phyloP scores from a whole-genome alignment of 2,329 filamentous ascomycete genomes.

The Alternaria angustiovoidea region DNA sequence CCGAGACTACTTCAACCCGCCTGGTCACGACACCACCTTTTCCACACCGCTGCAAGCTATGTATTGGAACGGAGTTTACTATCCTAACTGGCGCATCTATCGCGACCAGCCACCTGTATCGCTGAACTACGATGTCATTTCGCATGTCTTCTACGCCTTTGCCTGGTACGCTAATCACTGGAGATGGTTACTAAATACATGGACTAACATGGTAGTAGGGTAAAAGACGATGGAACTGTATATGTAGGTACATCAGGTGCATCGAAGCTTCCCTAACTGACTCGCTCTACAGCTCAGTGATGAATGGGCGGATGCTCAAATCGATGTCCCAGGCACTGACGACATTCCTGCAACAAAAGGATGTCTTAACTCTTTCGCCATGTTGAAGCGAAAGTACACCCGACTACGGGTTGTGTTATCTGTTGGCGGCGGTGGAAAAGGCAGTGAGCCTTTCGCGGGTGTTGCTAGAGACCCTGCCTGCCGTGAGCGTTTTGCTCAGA shows the following conservation, averaged over 20 bases:
- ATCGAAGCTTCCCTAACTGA: constrained; percentile 29
- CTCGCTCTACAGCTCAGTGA: constrained; percentile 70
- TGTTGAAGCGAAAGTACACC: constrained; percentile 74
- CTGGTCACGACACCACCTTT: constrained; percentile 37
- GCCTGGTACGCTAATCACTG: constrained; percentile 60
- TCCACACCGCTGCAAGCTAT: constrained; percentile 45
- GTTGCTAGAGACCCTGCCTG: constrained; percentile 69
- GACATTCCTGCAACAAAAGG: constrained; percentile 47
- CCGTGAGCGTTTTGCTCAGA: constrained; percentile 74
- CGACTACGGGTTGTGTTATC: constrained; percentile 80
- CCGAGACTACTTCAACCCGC: constrained; percentile 36
- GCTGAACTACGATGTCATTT: constrained; percentile 78
- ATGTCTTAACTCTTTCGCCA: constrained; percentile 75
- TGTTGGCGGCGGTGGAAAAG: constrained; percentile 75
- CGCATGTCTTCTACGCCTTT: constrained; percentile 84
- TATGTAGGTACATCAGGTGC: constrained; percentile 67
- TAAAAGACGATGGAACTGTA: constrained; percentile 75
- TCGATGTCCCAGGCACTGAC: constrained; percentile 71
- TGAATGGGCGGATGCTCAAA: constrained; percentile 77
- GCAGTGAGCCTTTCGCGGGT: constrained; percentile 71
- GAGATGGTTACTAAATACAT: constrained; percentile 13
- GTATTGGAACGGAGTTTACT: constrained; percentile 78
- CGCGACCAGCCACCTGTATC: constrained; percentile 75
- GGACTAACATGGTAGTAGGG: constrained; percentile 54
- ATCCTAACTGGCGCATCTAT: constrained; percentile 81